A percentile compares a stretch with the other conserved stretches of the same genome.
phyloP scores from a whole-genome alignment of 805 yeast species.

The Ogataea degrootiae region DNA sequence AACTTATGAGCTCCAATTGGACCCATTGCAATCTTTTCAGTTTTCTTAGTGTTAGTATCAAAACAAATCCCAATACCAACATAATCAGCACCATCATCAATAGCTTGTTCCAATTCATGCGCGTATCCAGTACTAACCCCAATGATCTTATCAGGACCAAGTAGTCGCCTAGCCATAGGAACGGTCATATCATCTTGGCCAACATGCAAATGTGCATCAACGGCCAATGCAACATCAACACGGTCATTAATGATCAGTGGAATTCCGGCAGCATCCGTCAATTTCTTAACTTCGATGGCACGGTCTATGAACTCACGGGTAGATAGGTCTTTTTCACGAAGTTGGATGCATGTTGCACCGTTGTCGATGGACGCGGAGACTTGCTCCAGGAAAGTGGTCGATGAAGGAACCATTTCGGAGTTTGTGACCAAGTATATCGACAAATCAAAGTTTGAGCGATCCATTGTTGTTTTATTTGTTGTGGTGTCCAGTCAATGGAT shows the following conservation, averaged over 20 bases:
- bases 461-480: constrained; percentile 2
- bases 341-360: constrained; percentile 79
- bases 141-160: constrained; percentile 71
- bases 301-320: constrained; percentile 62
- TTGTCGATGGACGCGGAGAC: constrained; percentile 58
- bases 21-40: constrained; percentile 58
- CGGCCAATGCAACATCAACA: constrained; percentile 82
- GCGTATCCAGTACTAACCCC: constrained; percentile 71
- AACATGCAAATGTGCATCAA: constrained; percentile 86
- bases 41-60: constrained; percentile 65
- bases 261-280: constrained; percentile 56
- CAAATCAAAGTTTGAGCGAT: constrained; percentile 38
- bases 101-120: constrained; percentile 50
- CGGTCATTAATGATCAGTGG: constrained; percentile 86
- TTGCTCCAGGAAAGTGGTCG: constrained; percentile 50
- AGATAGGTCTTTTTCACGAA: constrained; percentile 71
- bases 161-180: constrained; percentile 47
- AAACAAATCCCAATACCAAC: constrained; percentile 82
- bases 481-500: neutral
- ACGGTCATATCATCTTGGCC: constrained; percentile 88
- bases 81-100: constrained; percentile 56
- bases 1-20: constrained; percentile 58
- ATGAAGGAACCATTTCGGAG: constrained; percentile 65
- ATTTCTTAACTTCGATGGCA: constrained; percentile 54
- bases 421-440: constrained; percentile 77